Percentiles rank a stretch among this genome's conserved stretches.
These are phyloP conservation scores for Dothideomycetidae sp. DNA, from an alignment of 2,329 filamentous ascomycete species.

Conservation along the genomic window DNA sequence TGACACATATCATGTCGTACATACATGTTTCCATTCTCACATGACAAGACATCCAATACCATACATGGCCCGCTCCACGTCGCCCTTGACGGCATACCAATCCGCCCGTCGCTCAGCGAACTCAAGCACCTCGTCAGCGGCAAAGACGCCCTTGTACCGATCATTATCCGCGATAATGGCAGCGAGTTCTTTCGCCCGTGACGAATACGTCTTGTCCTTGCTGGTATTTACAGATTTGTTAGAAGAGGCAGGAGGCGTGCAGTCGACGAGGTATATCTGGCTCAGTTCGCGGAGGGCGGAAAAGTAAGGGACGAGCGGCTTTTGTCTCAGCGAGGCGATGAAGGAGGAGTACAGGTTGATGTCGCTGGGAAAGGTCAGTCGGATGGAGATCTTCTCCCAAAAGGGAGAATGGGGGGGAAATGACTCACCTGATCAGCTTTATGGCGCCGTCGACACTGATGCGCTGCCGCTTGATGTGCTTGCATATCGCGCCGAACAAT, in stretches of 20 bases:
- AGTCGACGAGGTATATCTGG: conserved; percentile 85
- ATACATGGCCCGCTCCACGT: conserved; percentile 95
- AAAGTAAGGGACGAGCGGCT: conserved; percentile 78
- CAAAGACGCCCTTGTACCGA: conserved; percentile 81
- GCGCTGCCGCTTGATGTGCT: conserved; percentile 92
- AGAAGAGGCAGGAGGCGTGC: conserved; percentile 18
- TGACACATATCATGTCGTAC: too few species aligned
- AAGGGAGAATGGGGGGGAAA: not conserved
- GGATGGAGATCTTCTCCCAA: not conserved
- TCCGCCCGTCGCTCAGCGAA: conserved; percentile 88
- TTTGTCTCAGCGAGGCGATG: conserved; percentile 66
- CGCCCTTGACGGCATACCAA: conserved; percentile 79
- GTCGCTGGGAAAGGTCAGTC: conserved; percentile 44
- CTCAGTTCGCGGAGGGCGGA: conserved; percentile 78
- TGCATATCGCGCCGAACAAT: conserved; percentile 82
- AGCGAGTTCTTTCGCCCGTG: conserved; percentile 84
- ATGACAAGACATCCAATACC: conserved; percentile 79
- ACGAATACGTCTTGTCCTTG: not conserved
- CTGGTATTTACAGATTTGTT: conserved; percentile 33
- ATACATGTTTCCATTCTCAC: conserved; percentile 35
- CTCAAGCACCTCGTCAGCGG: conserved; percentile 93
- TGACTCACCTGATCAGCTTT: conserved; percentile 58
- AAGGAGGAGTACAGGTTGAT: conserved; percentile 90
- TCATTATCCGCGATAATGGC: conserved; percentile 85
- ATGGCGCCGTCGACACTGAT: conserved; percentile 81